phyloP scores from a whole-genome alignment of 306 rosid species.

The Gastrolobium bilobum region DNA sequence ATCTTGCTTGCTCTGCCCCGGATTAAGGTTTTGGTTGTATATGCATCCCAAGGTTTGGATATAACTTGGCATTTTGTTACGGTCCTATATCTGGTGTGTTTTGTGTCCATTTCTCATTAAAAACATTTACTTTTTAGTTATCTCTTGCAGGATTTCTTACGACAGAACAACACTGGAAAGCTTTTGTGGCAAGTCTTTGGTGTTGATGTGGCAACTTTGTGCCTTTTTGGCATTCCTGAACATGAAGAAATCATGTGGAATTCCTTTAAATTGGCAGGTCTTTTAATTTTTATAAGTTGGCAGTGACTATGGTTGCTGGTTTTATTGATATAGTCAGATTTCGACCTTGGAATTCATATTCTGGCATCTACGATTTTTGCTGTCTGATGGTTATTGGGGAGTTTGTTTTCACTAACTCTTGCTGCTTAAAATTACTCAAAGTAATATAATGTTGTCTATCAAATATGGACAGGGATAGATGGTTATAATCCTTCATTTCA shows the following conservation, averaged over 20 bases:
- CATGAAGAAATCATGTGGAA: slow-evolving; percentile 95
- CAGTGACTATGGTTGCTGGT: slow-evolving; percentile 30
- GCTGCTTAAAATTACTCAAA: not conserved
- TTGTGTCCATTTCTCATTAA: not conserved
- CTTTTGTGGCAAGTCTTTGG: slow-evolving; percentile 91
- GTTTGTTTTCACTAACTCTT: not conserved
- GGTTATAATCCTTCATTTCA: slow-evolving; percentile 21
- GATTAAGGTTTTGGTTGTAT: slow-evolving; percentile 88
- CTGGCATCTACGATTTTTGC: not conserved
- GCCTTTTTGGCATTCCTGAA: slow-evolving; percentile 85
- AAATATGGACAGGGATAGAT: not conserved
- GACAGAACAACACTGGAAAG: slow-evolving; percentile 97
- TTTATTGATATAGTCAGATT: slow-evolving; percentile 21
- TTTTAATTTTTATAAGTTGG: slow-evolving; percentile 37
- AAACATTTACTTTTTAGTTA: slow-evolving; percentile 20
- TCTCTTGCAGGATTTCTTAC: slow-evolving; percentile 78
- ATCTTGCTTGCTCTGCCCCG: slow-evolving; percentile 64
- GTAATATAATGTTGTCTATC: slow-evolving; percentile 19
- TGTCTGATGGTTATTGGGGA: slow-evolving; percentile 25
- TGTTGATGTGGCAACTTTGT: slow-evolving; percentile 79
- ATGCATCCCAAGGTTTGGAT: slow-evolving; percentile 94
- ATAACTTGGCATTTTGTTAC: slow-evolving; percentile 27
- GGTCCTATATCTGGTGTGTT: not conserved
- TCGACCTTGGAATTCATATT: slow-evolving; percentile 16
- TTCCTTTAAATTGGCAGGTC: slow-evolving; percentile 85